phyloP scores from a whole-genome alignment of 139 green algal genomes.

The Asterochloris sp. region DNA sequence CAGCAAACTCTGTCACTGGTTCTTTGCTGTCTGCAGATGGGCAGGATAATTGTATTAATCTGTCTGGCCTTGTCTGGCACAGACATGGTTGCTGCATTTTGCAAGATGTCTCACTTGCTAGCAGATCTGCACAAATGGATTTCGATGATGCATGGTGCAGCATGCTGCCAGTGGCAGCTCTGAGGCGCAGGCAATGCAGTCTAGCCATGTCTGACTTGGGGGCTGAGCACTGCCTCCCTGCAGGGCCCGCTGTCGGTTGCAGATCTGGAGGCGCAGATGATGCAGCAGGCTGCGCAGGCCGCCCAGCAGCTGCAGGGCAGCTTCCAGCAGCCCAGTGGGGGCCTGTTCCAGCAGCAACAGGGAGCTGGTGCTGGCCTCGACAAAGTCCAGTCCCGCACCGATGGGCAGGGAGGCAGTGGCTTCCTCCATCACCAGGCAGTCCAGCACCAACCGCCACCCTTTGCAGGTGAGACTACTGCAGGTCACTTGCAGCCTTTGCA shows the following conservation, averaged over 20 bases:
- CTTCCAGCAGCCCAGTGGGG: background rate
- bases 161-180: background rate
- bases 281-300: conserved; percentile 10
- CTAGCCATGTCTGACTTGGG: background rate
- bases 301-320: background rate
- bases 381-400: background rate
- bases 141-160: background rate
- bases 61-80: background rate
- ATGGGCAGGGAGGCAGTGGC: background rate
- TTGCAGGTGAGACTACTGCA: conserved; percentile 1
- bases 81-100: background rate
- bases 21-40: background rate
- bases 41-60: background rate
- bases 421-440: background rate
- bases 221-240: background rate
- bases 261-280: conserved; percentile 48
- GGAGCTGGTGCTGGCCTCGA: background rate
- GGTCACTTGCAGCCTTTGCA: background rate
- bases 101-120: background rate
- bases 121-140: background rate
- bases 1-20: no score
- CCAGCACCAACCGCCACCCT: background rate
- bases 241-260: conserved; percentile 31
- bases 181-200: background rate
- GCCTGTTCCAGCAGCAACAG: conserved; percentile 1